phyloP scores from a whole-genome alignment of 2,329 filamentous ascomycete species.

The Xylariaceae sp. region DNA sequence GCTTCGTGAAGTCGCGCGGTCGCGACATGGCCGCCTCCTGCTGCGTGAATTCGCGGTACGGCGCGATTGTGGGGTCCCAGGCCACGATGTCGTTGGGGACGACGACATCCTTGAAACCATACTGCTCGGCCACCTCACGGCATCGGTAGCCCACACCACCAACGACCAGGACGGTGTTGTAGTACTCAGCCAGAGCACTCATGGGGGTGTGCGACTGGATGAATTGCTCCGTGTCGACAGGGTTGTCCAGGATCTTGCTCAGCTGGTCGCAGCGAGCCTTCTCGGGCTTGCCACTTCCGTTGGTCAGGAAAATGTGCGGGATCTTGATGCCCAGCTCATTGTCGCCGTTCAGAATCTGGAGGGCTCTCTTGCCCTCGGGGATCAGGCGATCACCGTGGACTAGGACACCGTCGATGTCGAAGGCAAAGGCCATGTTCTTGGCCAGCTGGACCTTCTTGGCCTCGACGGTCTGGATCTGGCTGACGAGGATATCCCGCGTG shows the following conservation, averaged over 20 bases:
- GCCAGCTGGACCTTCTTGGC: slow-evolving; percentile 58
- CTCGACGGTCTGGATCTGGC: slow-evolving; percentile 62
- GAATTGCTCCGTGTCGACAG: slow-evolving; percentile 64
- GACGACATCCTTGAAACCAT: slow-evolving; percentile 66
- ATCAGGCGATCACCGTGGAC: slow-evolving; percentile 67
- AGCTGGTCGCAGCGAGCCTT: slow-evolving; percentile 57
- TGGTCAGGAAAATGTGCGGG: slow-evolving; percentile 66
- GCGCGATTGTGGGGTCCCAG: slow-evolving; percentile 61
- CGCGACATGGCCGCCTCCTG: slow-evolving; percentile 60
- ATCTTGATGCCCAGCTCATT: slow-evolving; percentile 75
- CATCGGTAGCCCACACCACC: slow-evolving; percentile 70
- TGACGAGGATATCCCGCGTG: slow-evolving; percentile 59
- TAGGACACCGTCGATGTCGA: slow-evolving; percentile 71
- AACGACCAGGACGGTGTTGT: slow-evolving; percentile 66
- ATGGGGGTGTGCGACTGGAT: slow-evolving; percentile 73
- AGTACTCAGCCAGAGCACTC: slow-evolving; percentile 69
- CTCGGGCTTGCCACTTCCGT: slow-evolving; percentile 67
- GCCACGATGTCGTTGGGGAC: slow-evolving; percentile 68
- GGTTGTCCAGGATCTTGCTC: slow-evolving; percentile 55
- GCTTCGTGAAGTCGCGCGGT: slow-evolving; percentile 64
- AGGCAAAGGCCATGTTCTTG: slow-evolving; percentile 77
- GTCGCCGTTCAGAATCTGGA: slow-evolving; percentile 67
- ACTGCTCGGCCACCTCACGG: slow-evolving; percentile 64
- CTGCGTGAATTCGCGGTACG: slow-evolving; percentile 60
- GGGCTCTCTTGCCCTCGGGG: slow-evolving; percentile 55